Conservation (phyloP, 495 filamentous ascomycete species). For the Penicillium cataractarum region DNA sequence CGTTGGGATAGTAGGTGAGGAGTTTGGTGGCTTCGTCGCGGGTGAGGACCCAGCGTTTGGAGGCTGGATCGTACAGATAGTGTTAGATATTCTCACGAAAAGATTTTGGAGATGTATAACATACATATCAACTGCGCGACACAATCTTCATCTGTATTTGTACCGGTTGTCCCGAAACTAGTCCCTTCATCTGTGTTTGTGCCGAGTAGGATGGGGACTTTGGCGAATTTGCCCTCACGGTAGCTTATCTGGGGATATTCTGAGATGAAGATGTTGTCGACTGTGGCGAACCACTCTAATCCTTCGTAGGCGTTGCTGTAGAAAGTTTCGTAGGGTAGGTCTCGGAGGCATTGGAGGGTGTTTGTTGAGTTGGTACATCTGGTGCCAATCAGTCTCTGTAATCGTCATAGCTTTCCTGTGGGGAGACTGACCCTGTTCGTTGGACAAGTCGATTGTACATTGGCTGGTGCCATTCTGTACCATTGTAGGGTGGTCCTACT, state of each 20-base stretch:
- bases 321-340: constrained; percentile 57
- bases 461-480: constrained; percentile 46
- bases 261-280: constrained; percentile 57
- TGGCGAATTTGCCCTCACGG: constrained; percentile 36
- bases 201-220: constrained; percentile 51
- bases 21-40: constrained; percentile 34
- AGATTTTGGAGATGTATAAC: constrained; percentile 7
- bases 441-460: constrained; percentile 45
- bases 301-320: constrained; percentile 53
- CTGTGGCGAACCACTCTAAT: constrained; percentile 44
- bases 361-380: constrained; percentile 61
- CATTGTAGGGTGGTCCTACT: constrained; percentile 43
- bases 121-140: constrained; percentile 45
- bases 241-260: constrained; percentile 45
- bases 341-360: constrained; percentile 66
- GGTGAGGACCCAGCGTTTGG: constrained; percentile 42
- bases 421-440: constrained; percentile 30
- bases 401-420: neutral
- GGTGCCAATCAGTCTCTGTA: neutral
- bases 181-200: constrained; percentile 55
- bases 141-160: constrained; percentile 48
- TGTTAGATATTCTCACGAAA: neutral
- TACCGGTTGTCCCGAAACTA: constrained; percentile 48
- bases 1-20: constrained; percentile 44
- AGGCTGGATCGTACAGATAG: constrained; percentile 23